phyloP scores from a whole-genome alignment of 2,329 filamentous ascomycete genomes.

The Uncinocarpus reesii region DNA sequence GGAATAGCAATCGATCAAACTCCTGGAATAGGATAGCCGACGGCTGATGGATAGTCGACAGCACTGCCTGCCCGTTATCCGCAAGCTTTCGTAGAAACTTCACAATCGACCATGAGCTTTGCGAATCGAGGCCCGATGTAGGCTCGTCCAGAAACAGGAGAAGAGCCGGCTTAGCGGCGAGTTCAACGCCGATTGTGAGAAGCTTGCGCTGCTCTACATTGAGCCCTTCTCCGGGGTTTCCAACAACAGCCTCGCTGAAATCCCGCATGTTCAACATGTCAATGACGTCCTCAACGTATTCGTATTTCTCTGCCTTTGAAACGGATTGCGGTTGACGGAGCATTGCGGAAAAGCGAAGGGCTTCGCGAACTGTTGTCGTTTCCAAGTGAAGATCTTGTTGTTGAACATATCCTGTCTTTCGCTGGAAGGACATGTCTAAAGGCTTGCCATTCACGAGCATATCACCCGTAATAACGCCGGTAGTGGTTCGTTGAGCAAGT shows the following conservation, averaged over 20 bases:
- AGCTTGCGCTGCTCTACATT: conserved; percentile 56
- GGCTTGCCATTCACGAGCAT: conserved; percentile 55
- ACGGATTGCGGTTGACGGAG: conserved; percentile 71
- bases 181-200: conserved; percentile 82
- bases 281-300: conserved; percentile 80
- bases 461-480: conserved; percentile 55
- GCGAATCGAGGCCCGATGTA: conserved; percentile 80
- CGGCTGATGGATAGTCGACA: conserved; percentile 90
- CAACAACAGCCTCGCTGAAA: conserved; percentile 79
- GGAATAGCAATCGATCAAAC: conserved; percentile 54
- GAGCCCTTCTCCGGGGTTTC: conserved; percentile 67
- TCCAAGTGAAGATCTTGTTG: conserved; percentile 68
- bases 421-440: conserved; percentile 49
- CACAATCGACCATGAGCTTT: conserved; percentile 82
- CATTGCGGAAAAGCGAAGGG: conserved; percentile 71
- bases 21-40: conserved; percentile 83
- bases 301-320: conserved; percentile 62
- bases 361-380: conserved; percentile 78
- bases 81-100: conserved; percentile 76
- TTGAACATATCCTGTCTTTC: conserved; percentile 58
- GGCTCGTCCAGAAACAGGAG: conserved; percentile 87
- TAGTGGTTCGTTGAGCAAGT: conserved; percentile 47
- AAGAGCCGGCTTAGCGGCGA: conserved; percentile 78
- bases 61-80: conserved; percentile 73
- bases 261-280: conserved; percentile 77